phyloP scores from a whole-genome alignment of 176 grass and related monocot genomes.

The Juncus inflexus region DNA sequence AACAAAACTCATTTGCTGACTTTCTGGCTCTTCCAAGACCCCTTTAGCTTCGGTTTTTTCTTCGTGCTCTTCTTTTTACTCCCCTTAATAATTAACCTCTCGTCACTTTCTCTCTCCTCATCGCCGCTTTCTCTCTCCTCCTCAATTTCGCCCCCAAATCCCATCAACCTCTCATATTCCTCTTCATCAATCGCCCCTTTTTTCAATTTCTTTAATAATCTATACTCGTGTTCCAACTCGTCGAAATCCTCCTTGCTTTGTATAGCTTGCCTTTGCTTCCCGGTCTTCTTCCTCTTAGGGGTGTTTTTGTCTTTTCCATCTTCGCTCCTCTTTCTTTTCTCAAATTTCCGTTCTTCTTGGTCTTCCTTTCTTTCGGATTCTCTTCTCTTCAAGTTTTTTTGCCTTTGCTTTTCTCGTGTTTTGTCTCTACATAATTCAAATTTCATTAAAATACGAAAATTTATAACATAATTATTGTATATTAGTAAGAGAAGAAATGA shows the following conservation, averaged over 20 bases:
- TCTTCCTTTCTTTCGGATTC: constrained; percentile 37
- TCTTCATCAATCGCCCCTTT: constrained; percentile 64
- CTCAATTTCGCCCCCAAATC: constrained; percentile 48
- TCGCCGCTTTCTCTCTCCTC: constrained; percentile 34
- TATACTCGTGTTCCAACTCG: constrained; percentile 72
- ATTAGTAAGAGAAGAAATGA: constrained; percentile 12
- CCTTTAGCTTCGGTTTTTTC: constrained; percentile 51
- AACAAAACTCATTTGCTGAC: constrained; percentile 14
- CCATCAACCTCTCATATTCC: constrained; percentile 79
- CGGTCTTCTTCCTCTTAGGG: constrained; percentile 73
- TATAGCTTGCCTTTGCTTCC: constrained; percentile 54
- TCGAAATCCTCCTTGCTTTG: constrained; percentile 92
- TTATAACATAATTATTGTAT: neutral
- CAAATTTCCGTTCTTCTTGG: constrained; percentile 35
- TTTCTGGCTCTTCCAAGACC: constrained; percentile 36
- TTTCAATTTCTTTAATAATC: constrained; percentile 83
- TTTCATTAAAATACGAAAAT: neutral
- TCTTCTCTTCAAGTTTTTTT: constrained; percentile 69
- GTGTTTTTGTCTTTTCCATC: constrained; percentile 29
- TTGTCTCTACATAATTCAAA: constrained; percentile 52
- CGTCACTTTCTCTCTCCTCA: constrained; percentile 1
- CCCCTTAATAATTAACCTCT: constrained; percentile 11
- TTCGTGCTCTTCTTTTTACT: constrained; percentile 37
- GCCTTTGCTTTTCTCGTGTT: constrained; percentile 72
- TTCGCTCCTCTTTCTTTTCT: constrained; percentile 37